These are phyloP conservation scores for Wallacemonas sp. DNA, from an alignment of 208 protist species.

Conservation along the genomic window DNA sequence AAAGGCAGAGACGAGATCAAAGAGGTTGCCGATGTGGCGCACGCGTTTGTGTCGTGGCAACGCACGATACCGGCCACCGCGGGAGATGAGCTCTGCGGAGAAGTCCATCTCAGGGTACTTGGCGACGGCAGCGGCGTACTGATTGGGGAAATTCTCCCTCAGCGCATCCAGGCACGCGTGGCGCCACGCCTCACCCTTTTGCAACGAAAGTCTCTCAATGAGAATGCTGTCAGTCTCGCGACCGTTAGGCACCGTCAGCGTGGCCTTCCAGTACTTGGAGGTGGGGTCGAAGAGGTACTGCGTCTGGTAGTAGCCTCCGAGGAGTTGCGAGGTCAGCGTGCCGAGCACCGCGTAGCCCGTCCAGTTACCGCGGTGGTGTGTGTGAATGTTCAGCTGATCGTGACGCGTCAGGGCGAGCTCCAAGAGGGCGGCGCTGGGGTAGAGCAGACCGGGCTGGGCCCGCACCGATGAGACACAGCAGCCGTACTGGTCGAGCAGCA, in stretches of 20 bases:
- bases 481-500: slow-evolving; percentile 78
- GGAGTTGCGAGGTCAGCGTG: slow-evolving; percentile 70
- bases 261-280: slow-evolving; percentile 45
- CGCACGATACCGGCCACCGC: slow-evolving; percentile 61
- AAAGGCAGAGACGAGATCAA: slow-evolving; percentile 68
- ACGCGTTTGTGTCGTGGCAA: slow-evolving; percentile 88
- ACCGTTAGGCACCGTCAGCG: slow-evolving; percentile 74
- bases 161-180: slow-evolving; percentile 74
- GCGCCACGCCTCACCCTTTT: slow-evolving; percentile 80
- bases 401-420: slow-evolving; percentile 65
- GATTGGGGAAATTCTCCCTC: slow-evolving; percentile 80
- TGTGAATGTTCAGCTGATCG: slow-evolving; percentile 60
- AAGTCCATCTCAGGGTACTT: slow-evolving; percentile 83
- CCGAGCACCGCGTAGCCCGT: slow-evolving; percentile 85
- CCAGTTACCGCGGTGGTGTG: slow-evolving; percentile 79
- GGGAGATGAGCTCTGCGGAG: slow-evolving; percentile 60
- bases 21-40: slow-evolving; percentile 65
- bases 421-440: slow-evolving; percentile 49
- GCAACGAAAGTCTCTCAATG: slow-evolving; percentile 55
- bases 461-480: slow-evolving; percentile 22
- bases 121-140: slow-evolving; percentile 66
- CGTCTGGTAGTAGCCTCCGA: slow-evolving; percentile 78
- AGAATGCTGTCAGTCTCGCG: slow-evolving; percentile 42
- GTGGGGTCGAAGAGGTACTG: slow-evolving; percentile 44
- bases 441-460: slow-evolving; percentile 34